Evolutionary conservation across 1,139 yeast genomes (phyloP).

Genomic region (Hansenula sp.): DNA sequence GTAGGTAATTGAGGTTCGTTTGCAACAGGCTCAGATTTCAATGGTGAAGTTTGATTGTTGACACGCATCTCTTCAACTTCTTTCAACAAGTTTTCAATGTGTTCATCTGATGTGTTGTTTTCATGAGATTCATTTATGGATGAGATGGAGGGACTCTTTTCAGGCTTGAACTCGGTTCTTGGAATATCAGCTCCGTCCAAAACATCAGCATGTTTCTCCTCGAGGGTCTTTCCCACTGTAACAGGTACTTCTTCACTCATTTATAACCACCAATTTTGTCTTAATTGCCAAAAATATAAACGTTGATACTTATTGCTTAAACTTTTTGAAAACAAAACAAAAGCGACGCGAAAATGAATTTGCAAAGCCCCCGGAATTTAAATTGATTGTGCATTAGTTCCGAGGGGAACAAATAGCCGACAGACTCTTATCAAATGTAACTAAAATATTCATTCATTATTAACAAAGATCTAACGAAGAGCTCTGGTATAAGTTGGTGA

Average conservation of each 20-base stretch:
- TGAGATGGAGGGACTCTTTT: neutral
- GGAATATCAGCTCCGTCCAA: neutral
- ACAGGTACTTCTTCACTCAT: neutral
- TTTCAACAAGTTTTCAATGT: conserved; percentile 19
- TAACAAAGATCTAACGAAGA: too few species aligned
- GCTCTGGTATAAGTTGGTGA: neutral
- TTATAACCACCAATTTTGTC: too few species aligned
- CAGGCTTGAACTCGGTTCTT: neutral
- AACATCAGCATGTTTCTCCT: neutral
- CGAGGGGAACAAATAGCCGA: too few species aligned
- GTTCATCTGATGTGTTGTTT: conserved; percentile 17
- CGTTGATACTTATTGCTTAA: neutral
- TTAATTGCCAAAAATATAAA: too few species aligned
- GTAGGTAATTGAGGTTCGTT: neutral
- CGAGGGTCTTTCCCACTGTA: too few species aligned
- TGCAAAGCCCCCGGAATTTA: neutral
- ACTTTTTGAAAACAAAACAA: neutral
- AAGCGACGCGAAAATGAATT: neutral
- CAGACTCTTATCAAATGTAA: too few species aligned
- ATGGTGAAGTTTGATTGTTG: conserved; percentile 7
- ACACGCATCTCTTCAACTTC: conserved; percentile 21
- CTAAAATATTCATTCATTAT: too few species aligned
- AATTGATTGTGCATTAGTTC: too few species aligned
- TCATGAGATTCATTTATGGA: neutral
- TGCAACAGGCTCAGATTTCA: too few species aligned